Percentiles rank a stretch among this genome's conserved stretches.
Conservation (phyloP, 2,329 filamentous ascomycete genomes). For the Aspergillus uvarum region DNA sequence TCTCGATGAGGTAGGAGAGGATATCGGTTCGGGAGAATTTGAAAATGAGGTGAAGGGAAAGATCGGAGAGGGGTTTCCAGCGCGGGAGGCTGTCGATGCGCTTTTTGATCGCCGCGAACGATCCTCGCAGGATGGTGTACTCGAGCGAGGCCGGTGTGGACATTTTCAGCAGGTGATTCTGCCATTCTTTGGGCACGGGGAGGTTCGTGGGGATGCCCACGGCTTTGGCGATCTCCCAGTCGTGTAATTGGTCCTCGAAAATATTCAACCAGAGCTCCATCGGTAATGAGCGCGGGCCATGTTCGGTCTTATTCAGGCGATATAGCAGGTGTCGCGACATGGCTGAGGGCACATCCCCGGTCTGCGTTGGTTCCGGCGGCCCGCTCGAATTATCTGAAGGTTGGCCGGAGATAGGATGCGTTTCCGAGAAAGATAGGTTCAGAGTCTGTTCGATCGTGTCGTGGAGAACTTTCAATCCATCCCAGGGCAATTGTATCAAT, state of each 20-base stretch:
- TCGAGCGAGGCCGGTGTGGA: conserved; percentile 74
- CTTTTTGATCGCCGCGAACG: conserved; percentile 68
- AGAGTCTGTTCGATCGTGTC: conserved; percentile 29
- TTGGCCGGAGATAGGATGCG: conserved; percentile 1
- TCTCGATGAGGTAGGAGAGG: conserved; percentile 68
- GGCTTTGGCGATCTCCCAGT: conserved; percentile 87
- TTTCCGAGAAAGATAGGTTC: conserved; percentile 18
- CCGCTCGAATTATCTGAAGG: conserved; percentile 8
- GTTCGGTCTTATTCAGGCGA: conserved; percentile 21
- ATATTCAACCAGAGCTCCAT: conserved; percentile 89
- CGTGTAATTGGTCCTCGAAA: conserved; percentile 71
- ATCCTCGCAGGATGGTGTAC: conserved; percentile 76
- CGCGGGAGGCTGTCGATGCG: conserved; percentile 69
- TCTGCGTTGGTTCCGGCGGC: conserved; percentile 47
- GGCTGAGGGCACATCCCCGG: conserved; percentile 36
- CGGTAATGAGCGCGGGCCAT: conserved; percentile 55
- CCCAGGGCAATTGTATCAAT: conserved; percentile 52
- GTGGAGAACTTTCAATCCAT: conserved; percentile 42
- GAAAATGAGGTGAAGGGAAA: conserved; percentile 85
- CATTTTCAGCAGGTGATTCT: conserved; percentile 60
- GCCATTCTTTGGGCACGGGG: conserved; percentile 71
- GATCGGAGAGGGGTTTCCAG: conserved; percentile 71
- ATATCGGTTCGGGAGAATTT: conserved; percentile 83
- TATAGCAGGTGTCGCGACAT: conserved; percentile 24
- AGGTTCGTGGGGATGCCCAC: conserved; percentile 79